Evolutionary conservation across 257 asterid genomes (phyloP), one percentile per base, ranked within the genome.

Genomic region (Parsonsia alboflavescens): DNA sequence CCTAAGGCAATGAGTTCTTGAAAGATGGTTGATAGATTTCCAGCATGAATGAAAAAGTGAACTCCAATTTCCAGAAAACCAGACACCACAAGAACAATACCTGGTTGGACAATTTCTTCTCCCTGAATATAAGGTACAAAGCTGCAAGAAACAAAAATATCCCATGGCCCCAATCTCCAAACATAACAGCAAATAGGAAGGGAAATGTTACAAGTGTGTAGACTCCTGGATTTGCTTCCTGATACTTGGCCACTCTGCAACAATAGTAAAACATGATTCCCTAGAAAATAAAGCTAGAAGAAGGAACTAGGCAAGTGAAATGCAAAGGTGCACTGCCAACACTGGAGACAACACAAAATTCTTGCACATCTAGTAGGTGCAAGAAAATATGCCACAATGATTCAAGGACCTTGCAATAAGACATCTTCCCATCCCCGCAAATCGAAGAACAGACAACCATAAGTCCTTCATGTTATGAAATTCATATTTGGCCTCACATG

Each of bases 141-240:
- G 92, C 79, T 28, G 86, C 88, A 64, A 88, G 79, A 67, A 88
- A 78, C 85, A 88, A 79, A 80, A 90, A 86, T 75, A 88, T 84
- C n/a, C 92, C 90, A 74, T 88, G 92, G 58, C 92, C 92, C 92
- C 92, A 88, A 73, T 88, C 92, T 79, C 90, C 92, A 72, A 88
- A 88, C 92, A 88, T 88, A 71, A 88, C 90, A 12, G 92, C 92
- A 72, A 88, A 88, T 65, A 88, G 85, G 80, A 88, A 88, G 13
- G 92, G 92, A 78, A 88, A 88, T 76, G 92, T 86, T 70, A 86
- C 81, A 65, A 88, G 79, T 64, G 90, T 84, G 81, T 69, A 88
- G 78, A 86, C 92, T 46, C 86, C 90, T 30, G 92, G 92, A 82
- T 88, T 88, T 73, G 82, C 92, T 80, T 88, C 92, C 76, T 82